Percentiles rank a stretch among this genome's conserved stretches.
Evolutionary conservation across 306 rosid genomes (phyloP).

Genomic region (Sicyos baderoa): DNA sequence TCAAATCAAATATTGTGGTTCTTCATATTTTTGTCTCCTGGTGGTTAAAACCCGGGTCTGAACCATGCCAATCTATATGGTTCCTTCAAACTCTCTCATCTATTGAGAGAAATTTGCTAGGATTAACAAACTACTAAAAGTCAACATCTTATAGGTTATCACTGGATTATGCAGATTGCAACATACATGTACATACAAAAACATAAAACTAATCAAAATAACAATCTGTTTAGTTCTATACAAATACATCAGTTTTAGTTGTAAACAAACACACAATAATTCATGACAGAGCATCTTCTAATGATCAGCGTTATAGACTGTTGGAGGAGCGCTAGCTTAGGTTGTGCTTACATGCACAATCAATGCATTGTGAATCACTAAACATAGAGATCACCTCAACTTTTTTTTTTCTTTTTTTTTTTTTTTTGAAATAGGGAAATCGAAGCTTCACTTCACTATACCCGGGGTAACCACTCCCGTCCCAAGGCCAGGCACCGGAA

Average conservation of each 20-base stretch:
- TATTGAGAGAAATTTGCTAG: background rate
- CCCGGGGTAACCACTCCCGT: too few relatives aligned
- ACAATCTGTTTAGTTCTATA: background rate
- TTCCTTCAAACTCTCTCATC: background rate
- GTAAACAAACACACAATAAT: background rate
- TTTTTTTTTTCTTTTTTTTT: too few relatives aligned
- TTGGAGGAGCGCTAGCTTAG: background rate
- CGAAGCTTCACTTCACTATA: too few relatives aligned
- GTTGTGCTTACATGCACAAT: background rate
- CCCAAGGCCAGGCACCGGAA: too few relatives aligned
- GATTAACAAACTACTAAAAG: slow-evolving; percentile 4
- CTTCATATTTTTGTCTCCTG: background rate
- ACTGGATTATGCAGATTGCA: background rate
- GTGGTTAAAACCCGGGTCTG: background rate
- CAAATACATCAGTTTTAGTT: background rate
- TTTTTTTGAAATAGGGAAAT: too few relatives aligned
- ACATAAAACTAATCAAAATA: background rate
- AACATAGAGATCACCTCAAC: background rate
- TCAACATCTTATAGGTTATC: background rate
- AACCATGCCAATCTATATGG: background rate
- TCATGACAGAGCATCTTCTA: background rate
- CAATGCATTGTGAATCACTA: background rate
- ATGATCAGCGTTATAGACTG: background rate
- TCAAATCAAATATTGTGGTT: background rate
- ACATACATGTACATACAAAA: background rate